Base-by-base conservation (phyloP, 768 basidiomycete genomes). In the Auricularia sp. region DNA sequence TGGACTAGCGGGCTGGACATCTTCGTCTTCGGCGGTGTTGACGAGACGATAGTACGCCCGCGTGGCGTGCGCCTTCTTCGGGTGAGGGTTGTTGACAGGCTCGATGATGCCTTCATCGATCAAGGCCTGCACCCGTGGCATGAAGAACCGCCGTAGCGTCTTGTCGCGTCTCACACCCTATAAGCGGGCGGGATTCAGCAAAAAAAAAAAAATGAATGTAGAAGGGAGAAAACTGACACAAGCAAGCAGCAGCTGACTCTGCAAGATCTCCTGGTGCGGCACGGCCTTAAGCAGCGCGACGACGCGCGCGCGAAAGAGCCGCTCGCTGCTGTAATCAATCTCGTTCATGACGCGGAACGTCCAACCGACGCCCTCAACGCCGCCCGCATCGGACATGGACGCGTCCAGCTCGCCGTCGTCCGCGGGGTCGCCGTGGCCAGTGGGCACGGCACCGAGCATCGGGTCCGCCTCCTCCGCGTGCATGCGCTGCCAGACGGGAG, bases 81-180 rank as follows among this genome's bases (percentile, higher is more conserved):
- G 54, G 29, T 54, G 39, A 1, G 39, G 39, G 39, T 42, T 42
- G 39, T 83, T 74, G 35, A 94, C 83, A 66, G 84, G 86, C 72
- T 94, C 92, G 42, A 94, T 81, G 45, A 90, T 70, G 6, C 89
- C 85, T 70, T 88, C 83, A 63, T 85, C 82, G 21, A 90, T 81
- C 69, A 94, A 78, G 68, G 89, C 89, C 2, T 85, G 83, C 47
- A 94, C 77, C 54, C 91, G 81, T 42, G 81, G 83, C 70, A 86
- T 85, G 72, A 94, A 92, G 70, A 92, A 91, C 14, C 92, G 83
- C n/a, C 92, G 83, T 68, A 92, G 87, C 3, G 84, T 83, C 73
- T 86, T 90, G 3, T 82, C 47, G 47, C 47, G 14, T 18, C 21
- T 5, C 11, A 51, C 47, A 18, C 47, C 47, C 47, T 51, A 5